These are phyloP conservation scores for Cadophora gregata DNA, from an alignment of 2,329 filamentous ascomycete species.

Conservation along the genomic window DNA sequence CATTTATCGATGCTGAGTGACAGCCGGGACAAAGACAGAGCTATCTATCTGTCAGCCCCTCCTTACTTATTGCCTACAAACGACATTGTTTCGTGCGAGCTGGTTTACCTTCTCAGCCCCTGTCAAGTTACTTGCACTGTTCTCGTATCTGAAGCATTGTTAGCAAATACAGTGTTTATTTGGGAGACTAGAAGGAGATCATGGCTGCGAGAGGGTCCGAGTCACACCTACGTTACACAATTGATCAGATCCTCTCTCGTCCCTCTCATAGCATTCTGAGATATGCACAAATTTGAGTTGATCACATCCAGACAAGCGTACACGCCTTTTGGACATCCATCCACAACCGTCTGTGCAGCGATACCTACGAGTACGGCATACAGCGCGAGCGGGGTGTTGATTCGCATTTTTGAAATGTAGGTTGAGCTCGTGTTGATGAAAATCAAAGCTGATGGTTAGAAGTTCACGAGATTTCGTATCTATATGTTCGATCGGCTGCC, in stretches of 20 bases:
- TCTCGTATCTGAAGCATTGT: neutral
- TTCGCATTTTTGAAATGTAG: neutral
- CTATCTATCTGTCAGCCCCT: constrained; percentile 1
- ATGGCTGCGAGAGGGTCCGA: neutral
- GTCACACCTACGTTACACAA: constrained; percentile 23
- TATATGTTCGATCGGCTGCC: neutral
- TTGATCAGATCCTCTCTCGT: constrained; percentile 25
- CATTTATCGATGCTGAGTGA: constrained; percentile 30
- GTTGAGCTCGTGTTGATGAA: neutral
- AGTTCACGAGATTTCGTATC: neutral
- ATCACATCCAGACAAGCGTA: constrained; percentile 22
- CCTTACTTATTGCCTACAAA: neutral
- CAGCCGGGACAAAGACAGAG: constrained; percentile 29
- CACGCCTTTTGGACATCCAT: constrained; percentile 14
- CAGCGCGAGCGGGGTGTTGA: neutral
- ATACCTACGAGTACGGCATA: constrained; percentile 15
- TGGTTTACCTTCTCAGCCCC: constrained; percentile 27
- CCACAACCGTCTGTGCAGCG: constrained; percentile 11
- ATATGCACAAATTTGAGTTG: constrained; percentile 25
- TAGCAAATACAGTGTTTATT: neutral
- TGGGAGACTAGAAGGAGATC: too few relatives aligned
- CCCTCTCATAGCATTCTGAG: constrained; percentile 12
- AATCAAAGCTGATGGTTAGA: neutral
- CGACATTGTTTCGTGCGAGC: neutral
- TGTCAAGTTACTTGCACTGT: constrained; percentile 22